A percentile compares a stretch with the other conserved stretches of the same genome.
Conservation (phyloP, 805 yeast species). For the Myxozyma vanderwaltii region DNA sequence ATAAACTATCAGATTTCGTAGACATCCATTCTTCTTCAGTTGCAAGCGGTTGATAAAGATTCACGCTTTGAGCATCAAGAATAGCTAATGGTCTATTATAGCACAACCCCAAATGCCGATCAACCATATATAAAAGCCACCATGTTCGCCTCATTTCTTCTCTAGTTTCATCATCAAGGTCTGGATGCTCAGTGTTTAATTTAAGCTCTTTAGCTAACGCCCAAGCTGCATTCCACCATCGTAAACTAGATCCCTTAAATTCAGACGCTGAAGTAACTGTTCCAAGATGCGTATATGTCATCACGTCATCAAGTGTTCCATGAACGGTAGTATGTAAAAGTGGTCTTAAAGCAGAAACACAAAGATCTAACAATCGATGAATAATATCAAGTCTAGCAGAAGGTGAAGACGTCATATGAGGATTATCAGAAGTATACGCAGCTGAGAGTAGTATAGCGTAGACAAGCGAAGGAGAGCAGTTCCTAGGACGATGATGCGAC, state of each 20-base stretch:
- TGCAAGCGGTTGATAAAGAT: slow-evolving; percentile 40
- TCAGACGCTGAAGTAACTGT: slow-evolving; percentile 42
- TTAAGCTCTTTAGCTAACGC: slow-evolving; percentile 40
- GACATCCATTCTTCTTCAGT: slow-evolving; percentile 42
- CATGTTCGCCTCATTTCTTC: slow-evolving; percentile 49
- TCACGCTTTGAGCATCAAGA: slow-evolving; percentile 42
- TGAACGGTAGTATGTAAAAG: slow-evolving; percentile 32
- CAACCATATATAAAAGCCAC: slow-evolving; percentile 48
- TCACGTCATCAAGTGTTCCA: slow-evolving; percentile 40
- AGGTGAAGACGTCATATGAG: slow-evolving; percentile 38
- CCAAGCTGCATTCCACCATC: slow-evolving; percentile 42
- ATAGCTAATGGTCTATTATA: slow-evolving; percentile 43
- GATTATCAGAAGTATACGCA: slow-evolving; percentile 41
- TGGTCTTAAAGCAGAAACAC: slow-evolving; percentile 36
- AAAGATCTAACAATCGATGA: slow-evolving; percentile 36
- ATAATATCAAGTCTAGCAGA: slow-evolving; percentile 38
- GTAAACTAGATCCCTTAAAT: slow-evolving; percentile 39
- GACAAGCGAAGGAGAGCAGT: slow-evolving; percentile 36
- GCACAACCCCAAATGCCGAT: slow-evolving; percentile 46
- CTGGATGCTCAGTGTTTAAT: slow-evolving; percentile 37
- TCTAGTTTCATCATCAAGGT: slow-evolving; percentile 38
- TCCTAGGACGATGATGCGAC: slow-evolving; percentile 27
- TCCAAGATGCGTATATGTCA: slow-evolving; percentile 41
- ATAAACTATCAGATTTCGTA: not conserved
- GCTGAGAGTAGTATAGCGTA: slow-evolving; percentile 39